These are phyloP conservation scores for Aspergillus piperis DNA, from an alignment of 2,329 filamentous ascomycete species.

Conservation along the genomic window DNA sequence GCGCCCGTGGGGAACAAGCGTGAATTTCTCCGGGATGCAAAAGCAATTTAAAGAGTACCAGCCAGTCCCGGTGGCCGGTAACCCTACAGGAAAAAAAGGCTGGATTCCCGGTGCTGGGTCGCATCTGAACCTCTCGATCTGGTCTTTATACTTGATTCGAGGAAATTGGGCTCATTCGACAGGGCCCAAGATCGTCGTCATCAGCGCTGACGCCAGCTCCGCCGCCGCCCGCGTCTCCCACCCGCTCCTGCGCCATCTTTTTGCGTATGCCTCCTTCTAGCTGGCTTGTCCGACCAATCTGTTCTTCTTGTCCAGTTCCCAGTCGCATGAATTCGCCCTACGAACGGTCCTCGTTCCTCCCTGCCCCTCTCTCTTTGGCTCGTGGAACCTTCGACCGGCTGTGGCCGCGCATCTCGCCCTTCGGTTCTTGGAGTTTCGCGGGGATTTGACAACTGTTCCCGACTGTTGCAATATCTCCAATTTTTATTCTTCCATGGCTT, in stretches of 20 bases:
- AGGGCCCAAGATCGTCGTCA: conserved; percentile 8
- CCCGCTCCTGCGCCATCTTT: conserved; percentile 13
- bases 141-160: not conserved
- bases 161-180: not conserved
- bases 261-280: conserved; percentile 13
- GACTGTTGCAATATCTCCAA: not conserved
- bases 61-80: not conserved
- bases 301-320: not conserved
- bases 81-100: not conserved
- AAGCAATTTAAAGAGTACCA: not conserved
- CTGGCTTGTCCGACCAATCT: conserved; percentile 1
- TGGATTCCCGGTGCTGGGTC: not conserved
- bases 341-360: not conserved
- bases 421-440: not conserved
- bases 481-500: not conserved
- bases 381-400: conserved; percentile 1
- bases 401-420: not conserved
- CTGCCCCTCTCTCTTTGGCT: not conserved
- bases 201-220: conserved; percentile 16
- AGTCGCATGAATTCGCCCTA: not conserved
- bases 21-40: not conserved
- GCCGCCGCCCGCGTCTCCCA: conserved; percentile 15
- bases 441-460: conserved; percentile 4
- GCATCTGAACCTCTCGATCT: not conserved
- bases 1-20: not conserved